These are phyloP conservation scores for Pachysandra terminalis DNA, from an alignment of 164 flowering plant species.

Conservation along the genomic window DNA sequence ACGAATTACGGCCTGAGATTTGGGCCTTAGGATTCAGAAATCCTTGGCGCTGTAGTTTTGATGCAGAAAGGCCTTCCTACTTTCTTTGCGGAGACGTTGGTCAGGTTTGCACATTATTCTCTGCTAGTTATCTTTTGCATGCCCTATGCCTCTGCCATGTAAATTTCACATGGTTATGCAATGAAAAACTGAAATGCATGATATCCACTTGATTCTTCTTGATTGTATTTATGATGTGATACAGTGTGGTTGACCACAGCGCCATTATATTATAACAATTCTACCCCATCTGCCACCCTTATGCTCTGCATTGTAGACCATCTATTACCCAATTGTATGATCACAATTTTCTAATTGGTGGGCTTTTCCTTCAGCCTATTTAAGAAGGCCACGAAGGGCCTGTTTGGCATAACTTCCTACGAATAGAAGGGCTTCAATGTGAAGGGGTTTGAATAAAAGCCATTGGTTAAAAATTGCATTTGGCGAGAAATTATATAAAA, in stretches of 20 bases:
- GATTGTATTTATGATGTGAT: background rate
- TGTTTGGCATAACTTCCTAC: too few relatives aligned
- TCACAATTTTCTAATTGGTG: background rate
- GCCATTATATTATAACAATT: background rate
- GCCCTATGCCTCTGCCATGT: background rate
- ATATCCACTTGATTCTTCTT: too few relatives aligned
- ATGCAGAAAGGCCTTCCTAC: slow-evolving; percentile 78
- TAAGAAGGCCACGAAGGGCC: too few relatives aligned
- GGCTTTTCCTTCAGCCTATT: background rate
- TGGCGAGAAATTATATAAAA: too few relatives aligned
- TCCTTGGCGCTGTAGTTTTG: slow-evolving; percentile 99
- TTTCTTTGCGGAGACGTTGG: slow-evolving; percentile 87
- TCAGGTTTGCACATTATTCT: slow-evolving; percentile 48
- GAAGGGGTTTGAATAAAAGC: too few relatives aligned
- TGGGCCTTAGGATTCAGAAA: slow-evolving; percentile 93
- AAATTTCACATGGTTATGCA: too few relatives aligned
- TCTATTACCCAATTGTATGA: background rate
- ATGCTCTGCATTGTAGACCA: background rate
- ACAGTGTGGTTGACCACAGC: background rate
- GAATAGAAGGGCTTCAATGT: too few relatives aligned
- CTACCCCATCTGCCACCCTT: background rate
- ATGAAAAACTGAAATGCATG: too few relatives aligned
- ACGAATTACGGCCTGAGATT: slow-evolving; percentile 64
- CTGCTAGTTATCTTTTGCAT: background rate
- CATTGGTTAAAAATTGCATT: too few relatives aligned